Evolutionary conservation across 768 basidiomycete species (phyloP), one percentile per base, ranked within the genome.

Genomic region (Gloeostereum incarnatum): DNA sequence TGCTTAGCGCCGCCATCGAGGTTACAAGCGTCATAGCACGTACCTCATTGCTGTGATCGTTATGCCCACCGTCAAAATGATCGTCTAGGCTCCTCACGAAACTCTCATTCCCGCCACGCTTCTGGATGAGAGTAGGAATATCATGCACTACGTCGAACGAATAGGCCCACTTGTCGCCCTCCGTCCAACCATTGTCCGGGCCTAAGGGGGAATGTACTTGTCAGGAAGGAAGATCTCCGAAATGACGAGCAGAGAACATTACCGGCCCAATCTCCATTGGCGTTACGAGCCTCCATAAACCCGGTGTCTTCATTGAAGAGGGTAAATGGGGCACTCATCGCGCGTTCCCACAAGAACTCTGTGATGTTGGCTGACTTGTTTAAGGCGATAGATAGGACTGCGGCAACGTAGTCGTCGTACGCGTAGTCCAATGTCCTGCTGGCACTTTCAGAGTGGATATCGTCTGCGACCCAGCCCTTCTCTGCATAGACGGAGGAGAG

Each of bases 21-120:
- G 10, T 40, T 8, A 19, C 18, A 20, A 34, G n/a, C n/a, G 17
- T 4, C 22, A 39, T 9, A 1, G 5, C 5, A 50, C 63, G 5
- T 38, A 73, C 81, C 68, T 89, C 87, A 46, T 89, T 91, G 1
- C 77, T 79, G 45, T 88, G 86, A 44, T 84, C 77, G 48, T 89
- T 89, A 46, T 87, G 82, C 0, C 81, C 85, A 54, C 64, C 58
- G 44, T 63, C 51, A 40, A 69, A 69, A 54, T 72, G 70, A 4
- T 61, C 72, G 35, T 87, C 81, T 47, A 87, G 52, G 45, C 79
- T 83, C 38, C 61, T 47, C 4, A 88, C 73, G 43, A 90, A 88
- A 16, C 58, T 67, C 20, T 53, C 55, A 13, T 78, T 75, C 0
- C 87, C 85, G 10, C 87, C 85, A 38, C 78, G 69, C 36, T 61